Evolutionary conservation across 208 protist genomes (phyloP).

Genomic region (Acanthamoeba pearcei): DNA sequence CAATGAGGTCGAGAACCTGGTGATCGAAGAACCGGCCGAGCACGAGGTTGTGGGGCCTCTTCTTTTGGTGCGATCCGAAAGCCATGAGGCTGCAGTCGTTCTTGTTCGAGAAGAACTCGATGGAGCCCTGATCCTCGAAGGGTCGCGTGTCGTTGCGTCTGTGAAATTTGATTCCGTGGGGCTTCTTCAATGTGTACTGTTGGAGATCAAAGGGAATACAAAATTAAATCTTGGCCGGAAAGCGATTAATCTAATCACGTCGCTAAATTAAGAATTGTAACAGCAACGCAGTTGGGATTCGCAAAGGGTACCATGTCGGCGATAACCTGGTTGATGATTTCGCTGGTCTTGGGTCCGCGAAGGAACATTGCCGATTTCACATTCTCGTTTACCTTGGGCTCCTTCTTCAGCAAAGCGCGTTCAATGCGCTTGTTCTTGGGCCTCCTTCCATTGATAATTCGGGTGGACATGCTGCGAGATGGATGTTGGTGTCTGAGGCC

Average conservation of each 20-base stretch:
- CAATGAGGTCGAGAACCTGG: conserved; percentile 88
- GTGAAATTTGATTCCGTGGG: conserved; percentile 80
- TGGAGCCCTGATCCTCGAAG: conserved; percentile 87
- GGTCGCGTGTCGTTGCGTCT: conserved; percentile 86
- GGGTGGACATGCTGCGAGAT: background rate
- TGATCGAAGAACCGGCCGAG: conserved; percentile 88
- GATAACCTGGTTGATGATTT: conserved; percentile 73
- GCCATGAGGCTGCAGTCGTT: conserved; percentile 87
- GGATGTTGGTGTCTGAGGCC: background rate
- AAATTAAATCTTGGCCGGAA: background rate
- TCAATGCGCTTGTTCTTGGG: conserved; percentile 74
- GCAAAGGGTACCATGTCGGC: conserved; percentile 67
- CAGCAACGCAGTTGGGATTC: background rate
- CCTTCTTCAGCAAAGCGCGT: conserved; percentile 50
- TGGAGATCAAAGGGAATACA: background rate
- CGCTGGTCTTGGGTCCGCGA: conserved; percentile 76
- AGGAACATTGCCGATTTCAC: conserved; percentile 80
- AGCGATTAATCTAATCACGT: background rate
- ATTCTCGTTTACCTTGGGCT: conserved; percentile 80
- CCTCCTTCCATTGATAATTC: conserved; percentile 58
- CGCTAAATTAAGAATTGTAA: too few relatives aligned
- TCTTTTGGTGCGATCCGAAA: conserved; percentile 87
- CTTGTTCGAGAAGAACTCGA: conserved; percentile 88
- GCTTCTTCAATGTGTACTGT: conserved; percentile 86
- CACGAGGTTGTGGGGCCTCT: conserved; percentile 90